Base-by-base conservation (phyloP, 768 basidiomycete genomes). In the Candolleomyces eurysporus region DNA sequence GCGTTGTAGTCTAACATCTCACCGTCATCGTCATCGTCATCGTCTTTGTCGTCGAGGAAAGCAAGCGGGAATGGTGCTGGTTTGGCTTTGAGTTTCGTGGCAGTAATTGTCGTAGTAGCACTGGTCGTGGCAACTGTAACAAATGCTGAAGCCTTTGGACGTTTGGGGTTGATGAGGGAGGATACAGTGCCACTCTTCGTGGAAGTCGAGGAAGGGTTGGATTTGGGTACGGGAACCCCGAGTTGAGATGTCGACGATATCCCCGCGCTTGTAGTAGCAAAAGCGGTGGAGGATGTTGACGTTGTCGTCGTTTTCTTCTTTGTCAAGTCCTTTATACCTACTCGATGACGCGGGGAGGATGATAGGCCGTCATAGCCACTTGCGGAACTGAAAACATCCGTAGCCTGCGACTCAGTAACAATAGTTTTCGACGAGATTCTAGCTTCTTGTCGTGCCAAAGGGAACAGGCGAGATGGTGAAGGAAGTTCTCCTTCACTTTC, bases 241-340 rank as follows among this genome's bases (percentile, higher is more conserved):
- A 5, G 36, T 11, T 36, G 36, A 11, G 36, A 36, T 1, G 36
- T 36, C 11, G 36, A 11, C 36, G 11, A 8, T 7, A 36, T 36
- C 8, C 36, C 26, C 26, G 26, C 26, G 26, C 26, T 4, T 19
- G 26, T 16, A 26, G 50, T 26, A 30, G 50, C 3, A 26, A 30
- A 7, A 14, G 21, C 9, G 7, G 17, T 26, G 19, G 50, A 7
- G 6, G 50, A 21, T 32, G 50, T 8, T 11, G 26, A 50, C n/a
- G 49, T 30, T 13, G 49, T 50, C 49, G 26, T 14, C 22, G 17
- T 22, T 6, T 52, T 52, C 10, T 60, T 60, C 40, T 60, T 60
- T 21, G 59, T 60, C 59, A 60, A 54, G 30, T 60, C 59, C 26
- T 42, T 53, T 5, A 60, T 42, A 14, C 59, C 59, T 10, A 7